Conservation (phyloP, 2,329 filamentous ascomycete species). For the Xylariaceae sp. region DNA sequence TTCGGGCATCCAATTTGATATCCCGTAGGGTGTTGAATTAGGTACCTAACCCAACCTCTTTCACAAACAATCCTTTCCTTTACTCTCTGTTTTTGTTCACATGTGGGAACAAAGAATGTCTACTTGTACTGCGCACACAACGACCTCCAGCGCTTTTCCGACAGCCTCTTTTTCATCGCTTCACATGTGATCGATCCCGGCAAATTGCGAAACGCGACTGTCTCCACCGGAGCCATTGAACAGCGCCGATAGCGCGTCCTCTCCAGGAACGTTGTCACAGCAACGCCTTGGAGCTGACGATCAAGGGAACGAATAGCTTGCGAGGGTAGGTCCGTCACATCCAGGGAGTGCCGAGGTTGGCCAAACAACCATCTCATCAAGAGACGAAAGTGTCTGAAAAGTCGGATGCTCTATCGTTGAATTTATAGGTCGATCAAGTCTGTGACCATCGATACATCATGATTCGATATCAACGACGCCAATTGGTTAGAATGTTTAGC, state of each 20-base stretch:
- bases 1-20: no score
- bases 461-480: neutral
- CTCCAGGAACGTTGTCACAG: conserved; percentile 13
- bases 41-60: no score
- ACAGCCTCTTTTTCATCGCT: neutral
- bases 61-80: no score
- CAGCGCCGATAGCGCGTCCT: conserved; percentile 3
- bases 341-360: conserved; percentile 11
- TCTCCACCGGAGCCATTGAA: conserved; percentile 14
- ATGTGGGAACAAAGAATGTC: no score
- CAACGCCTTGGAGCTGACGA: conserved; percentile 21
- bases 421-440: neutral
- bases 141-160: neutral
- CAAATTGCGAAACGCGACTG: conserved; percentile 8
- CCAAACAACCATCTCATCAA: conserved; percentile 8
- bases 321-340: conserved; percentile 2
- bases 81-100: no score
- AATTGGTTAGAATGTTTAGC: no score
- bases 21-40: no score
- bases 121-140: no score
- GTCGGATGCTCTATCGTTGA: no score
- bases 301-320: conserved; percentile 23
- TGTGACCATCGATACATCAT: neutral
- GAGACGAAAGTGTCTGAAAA: no score
- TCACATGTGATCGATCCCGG: conserved; percentile 9